Evolutionary conservation across 805 yeast genomes (phyloP), one percentile per base, ranked within the genome.

Genomic region (Pichia insulana): DNA sequence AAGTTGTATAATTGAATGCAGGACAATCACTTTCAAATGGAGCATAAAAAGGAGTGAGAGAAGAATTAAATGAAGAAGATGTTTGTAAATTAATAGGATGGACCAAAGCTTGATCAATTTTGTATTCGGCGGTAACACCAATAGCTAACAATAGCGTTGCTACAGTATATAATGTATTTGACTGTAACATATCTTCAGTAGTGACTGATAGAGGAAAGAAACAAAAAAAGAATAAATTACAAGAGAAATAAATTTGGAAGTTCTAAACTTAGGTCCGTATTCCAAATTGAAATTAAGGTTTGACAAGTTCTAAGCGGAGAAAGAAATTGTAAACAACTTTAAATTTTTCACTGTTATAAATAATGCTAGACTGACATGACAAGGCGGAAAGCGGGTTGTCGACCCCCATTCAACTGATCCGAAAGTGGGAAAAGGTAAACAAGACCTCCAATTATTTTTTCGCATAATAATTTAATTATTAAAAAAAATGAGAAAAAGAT

Each of bases 1-100:
- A 42, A 3, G 45, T 40, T 4, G 47, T 44, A 2, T 46, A 27
- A 33, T 54, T 51, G 4, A 37, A 44, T 0, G 57, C 27, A 0
- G 80, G 81, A 56, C 84, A 78, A 9, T 62, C 53, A 4, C 70
- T 69, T 28, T 61, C 56, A 0, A 68, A 73, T 1, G 85, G 85
- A 4, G 78, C 74, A 50, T 78, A 79, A 30, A 30, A 16, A 30
- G 17, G 33, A 30, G 33, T n/a, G 33, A 16, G 17, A 15, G n/a
- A 17, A 22, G 28, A 35, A 35, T 13, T 11, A 20, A 26, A 34
- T 13, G 27, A 35, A 35, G n/a, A 19, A 20, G 18, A 22, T 22
- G 25, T 22, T 22, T 22, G 25, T 22, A 22, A 18, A 12, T 19
- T 28, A 9, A 26, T 27, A 11, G 8, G 7, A 3, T 6, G 16